phyloP scores from a whole-genome alignment of 2,329 filamentous ascomycete species.

The Clarireedia monteithiana region DNA sequence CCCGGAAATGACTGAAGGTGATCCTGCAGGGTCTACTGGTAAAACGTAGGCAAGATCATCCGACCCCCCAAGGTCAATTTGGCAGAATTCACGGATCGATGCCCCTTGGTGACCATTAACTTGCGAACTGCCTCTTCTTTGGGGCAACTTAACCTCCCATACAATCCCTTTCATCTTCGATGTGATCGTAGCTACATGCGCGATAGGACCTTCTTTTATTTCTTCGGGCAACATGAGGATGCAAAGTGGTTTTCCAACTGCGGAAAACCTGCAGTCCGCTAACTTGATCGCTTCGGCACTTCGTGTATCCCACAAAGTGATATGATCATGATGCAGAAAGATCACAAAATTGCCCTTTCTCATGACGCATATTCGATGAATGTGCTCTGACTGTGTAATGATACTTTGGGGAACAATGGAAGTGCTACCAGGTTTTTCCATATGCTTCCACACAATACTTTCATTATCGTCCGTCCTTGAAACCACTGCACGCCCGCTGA shows the following conservation, averaged over 20 bases:
- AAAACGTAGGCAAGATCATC: conserved; percentile 60
- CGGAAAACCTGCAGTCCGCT: conserved; percentile 47
- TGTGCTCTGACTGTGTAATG: conserved; percentile 60
- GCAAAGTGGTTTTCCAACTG: conserved; percentile 68
- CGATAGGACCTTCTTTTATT: conserved; percentile 41
- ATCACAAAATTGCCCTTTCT: conserved; percentile 72
- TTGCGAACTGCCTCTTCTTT: conserved; percentile 28
- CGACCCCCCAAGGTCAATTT: conserved; percentile 56
- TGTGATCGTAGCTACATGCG: conserved; percentile 75
- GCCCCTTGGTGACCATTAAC: conserved; percentile 18
- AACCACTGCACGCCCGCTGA: conserved; percentile 70
- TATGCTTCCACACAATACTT: conserved; percentile 75
- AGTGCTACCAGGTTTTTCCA: conserved; percentile 40
- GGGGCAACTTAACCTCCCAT: conserved; percentile 66
- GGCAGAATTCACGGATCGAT: conserved; percentile 58
- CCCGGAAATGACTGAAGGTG: conserved; percentile 60
- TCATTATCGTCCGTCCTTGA: conserved; percentile 75
- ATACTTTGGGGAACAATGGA: conserved; percentile 59
- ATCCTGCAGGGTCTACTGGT: conserved; percentile 80
- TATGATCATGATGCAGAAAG: conserved; percentile 63
- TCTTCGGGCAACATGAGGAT: conserved; percentile 66
- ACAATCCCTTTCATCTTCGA: conserved; percentile 72
- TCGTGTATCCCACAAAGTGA: conserved; percentile 76
- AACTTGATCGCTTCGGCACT: conserved; percentile 50
- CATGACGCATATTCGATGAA: conserved; percentile 73